Evolutionary conservation across 176 grass and related monocot genomes (phyloP), one percentile per base, ranked within the genome.

Genomic region (Bonia amplexicaulis): DNA sequence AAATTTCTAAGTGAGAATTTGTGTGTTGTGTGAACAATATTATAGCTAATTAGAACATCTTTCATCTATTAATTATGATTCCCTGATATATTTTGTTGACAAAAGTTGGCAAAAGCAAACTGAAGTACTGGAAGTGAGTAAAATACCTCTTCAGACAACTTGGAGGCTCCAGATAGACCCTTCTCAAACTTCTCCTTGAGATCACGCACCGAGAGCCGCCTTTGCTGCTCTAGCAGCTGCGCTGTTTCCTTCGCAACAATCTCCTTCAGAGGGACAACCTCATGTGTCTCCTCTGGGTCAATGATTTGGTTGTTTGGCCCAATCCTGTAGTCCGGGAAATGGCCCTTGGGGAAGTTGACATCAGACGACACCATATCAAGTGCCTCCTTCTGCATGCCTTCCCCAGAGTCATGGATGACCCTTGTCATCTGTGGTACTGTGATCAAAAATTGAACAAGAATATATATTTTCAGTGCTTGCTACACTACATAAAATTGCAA

Each of bases 181-280:
- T 92, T 91, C 78, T 98, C 96, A 73, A 98, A 98, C 83, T 95
- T 98, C 80, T 98, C 93, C 41, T 91, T 93, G 13, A 98, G 93
- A 76, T 98, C 96, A 37, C 96, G 88, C 73, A 98, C 96, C 47
- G 96, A 98, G 15, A 98, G 93, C 55, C 93, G 85, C 84, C 69
- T 92, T 26, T 76, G 89, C 78, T 95, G 93, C 85, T 98, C 89
- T 69, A 98, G 87, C 80, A 98, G 73, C 76, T 95, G 93, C 0
- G 87, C 81, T 15, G 96, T 98, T 87, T 98, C 96, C 72, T 92
- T 98, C 6, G 89, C 96, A 80, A 98, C 96, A 83, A 98, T 89
- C 69, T 98, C 96, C 80, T 90, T 93, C 14, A 98, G 87, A 81
- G 91, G 91, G 53, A 89, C 81, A 62, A 76, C 65, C 51, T 95